Percentiles rank a stretch among this genome's conserved stretches.
Conservation (phyloP, 2,329 filamentous ascomycete species). For the Pseudogymnoascus sp. region DNA sequence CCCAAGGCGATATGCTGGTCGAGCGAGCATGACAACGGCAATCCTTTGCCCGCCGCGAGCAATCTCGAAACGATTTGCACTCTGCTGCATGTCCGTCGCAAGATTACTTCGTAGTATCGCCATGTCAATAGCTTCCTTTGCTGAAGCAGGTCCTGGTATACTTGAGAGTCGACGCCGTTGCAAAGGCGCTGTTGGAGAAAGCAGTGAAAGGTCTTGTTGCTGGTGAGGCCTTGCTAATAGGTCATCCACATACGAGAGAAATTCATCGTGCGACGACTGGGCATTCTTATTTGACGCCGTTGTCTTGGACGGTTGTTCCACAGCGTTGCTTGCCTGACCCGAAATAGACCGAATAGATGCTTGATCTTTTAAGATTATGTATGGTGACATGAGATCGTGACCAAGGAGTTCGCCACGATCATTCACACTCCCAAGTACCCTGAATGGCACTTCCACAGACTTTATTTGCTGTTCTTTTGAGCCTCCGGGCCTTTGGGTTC, state of each 20-base stretch:
- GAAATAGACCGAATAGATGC: constrained; percentile 37
- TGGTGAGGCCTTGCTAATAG: constrained; percentile 53
- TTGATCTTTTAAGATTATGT: constrained; percentile 78
- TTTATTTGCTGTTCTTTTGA: constrained; percentile 73
- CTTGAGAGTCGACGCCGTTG: constrained; percentile 47
- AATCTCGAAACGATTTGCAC: constrained; percentile 91
- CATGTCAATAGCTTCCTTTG: constrained; percentile 81
- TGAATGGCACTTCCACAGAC: constrained; percentile 87
- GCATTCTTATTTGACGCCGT: constrained; percentile 24
- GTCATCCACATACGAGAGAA: constrained; percentile 68
- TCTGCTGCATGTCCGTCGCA: constrained; percentile 58
- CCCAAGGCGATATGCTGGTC: constrained; percentile 81
- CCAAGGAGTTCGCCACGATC: constrained; percentile 78
- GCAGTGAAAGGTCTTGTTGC: constrained; percentile 47
- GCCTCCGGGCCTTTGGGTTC: constrained; percentile 77
- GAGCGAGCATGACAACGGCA: constrained; percentile 78
- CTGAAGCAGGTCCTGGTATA: constrained; percentile 50
- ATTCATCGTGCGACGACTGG: constrained; percentile 47
- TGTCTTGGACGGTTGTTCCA: constrained; percentile 13
- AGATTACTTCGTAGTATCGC: constrained; percentile 79
- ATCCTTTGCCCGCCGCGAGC: constrained; percentile 86
- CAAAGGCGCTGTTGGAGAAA: constrained; percentile 59
- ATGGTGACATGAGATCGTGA: constrained; percentile 90
- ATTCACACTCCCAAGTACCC: constrained; percentile 88
- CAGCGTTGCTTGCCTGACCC: constrained; percentile 15